Evolutionary conservation across 2,329 filamentous ascomycete species (phyloP).

Genomic region (Xylariaceae sp.): DNA sequence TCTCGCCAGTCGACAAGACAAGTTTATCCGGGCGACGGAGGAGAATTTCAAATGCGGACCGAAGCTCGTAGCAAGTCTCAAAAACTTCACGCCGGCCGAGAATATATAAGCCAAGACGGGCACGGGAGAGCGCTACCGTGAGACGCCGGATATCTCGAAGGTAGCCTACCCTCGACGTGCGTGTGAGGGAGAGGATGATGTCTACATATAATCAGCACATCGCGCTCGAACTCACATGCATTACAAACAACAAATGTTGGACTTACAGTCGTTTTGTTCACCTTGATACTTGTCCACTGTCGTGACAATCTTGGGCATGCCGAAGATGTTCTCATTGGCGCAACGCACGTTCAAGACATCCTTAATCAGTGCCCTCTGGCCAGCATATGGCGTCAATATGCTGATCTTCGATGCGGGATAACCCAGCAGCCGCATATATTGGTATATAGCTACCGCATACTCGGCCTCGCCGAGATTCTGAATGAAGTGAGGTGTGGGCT

Average conservation of each 20-base stretch:
- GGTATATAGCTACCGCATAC: slow-evolving; percentile 90
- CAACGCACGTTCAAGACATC: slow-evolving; percentile 84
- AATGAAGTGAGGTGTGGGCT: slow-evolving; percentile 90
- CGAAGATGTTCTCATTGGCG: slow-evolving; percentile 76
- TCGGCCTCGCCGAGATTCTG: slow-evolving; percentile 97
- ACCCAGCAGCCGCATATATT: slow-evolving; percentile 94
- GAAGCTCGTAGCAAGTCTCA: slow-evolving; percentile 80
- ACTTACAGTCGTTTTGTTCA: slow-evolving; percentile 96
- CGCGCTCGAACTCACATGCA: too few species aligned
- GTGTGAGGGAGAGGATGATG: slow-evolving; percentile 86
- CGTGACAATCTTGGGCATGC: slow-evolving; percentile 80
- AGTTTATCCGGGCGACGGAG: slow-evolving; percentile 76
- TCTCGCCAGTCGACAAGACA: slow-evolving; percentile 74
- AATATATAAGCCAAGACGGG: slow-evolving; percentile 85
- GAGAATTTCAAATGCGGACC: slow-evolving; percentile 76
- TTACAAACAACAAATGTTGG: too few species aligned
- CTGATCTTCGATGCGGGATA: slow-evolving; percentile 81
- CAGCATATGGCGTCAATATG: slow-evolving; percentile 90
- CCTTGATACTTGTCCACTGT: slow-evolving; percentile 99
- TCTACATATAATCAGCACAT: slow-evolving; percentile 45
- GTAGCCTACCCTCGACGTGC: slow-evolving; percentile 85
- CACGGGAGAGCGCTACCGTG: slow-evolving; percentile 90
- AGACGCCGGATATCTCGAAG: slow-evolving; percentile 88
- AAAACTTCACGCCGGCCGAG: slow-evolving; percentile 85
- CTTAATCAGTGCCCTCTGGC: slow-evolving; percentile 79